phyloP scores from a whole-genome alignment of 1,139 yeast species.

The Pichia sp. region DNA sequence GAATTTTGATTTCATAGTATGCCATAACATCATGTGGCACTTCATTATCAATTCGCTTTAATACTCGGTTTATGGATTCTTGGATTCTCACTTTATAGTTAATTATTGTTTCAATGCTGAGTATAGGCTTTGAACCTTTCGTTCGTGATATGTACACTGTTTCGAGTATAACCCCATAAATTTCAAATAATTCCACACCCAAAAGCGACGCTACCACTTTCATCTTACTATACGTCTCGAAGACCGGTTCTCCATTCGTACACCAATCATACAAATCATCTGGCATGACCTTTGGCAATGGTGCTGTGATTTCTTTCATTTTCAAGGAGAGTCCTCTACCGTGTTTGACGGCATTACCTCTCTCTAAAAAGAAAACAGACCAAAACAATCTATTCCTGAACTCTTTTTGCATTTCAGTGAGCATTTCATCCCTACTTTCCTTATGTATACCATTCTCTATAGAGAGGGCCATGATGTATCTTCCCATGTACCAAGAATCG shows the following conservation, averaged over 20 bases:
- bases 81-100: slow-evolving; percentile 11
- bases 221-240: slow-evolving; percentile 11
- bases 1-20: slow-evolving; percentile 16
- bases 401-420: slow-evolving; percentile 16
- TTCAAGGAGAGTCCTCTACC: slow-evolving; percentile 19
- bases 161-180: slow-evolving; percentile 20
- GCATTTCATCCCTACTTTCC: slow-evolving; percentile 15
- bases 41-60: slow-evolving; percentile 14
- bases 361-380: slow-evolving; percentile 18
- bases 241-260: background rate
- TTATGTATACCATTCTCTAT: slow-evolving; percentile 21
- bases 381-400: slow-evolving; percentile 18
- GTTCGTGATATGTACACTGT: slow-evolving; percentile 20
- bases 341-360: slow-evolving; percentile 19
- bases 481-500: slow-evolving; percentile 20
- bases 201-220: slow-evolving; percentile 16
- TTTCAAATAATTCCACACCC: slow-evolving; percentile 13
- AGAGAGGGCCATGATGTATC: slow-evolving; percentile 20
- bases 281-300: slow-evolving; percentile 13
- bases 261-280: slow-evolving; percentile 10
- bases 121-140: slow-evolving; percentile 13
- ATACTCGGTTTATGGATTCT: slow-evolving; percentile 11
- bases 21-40: slow-evolving; percentile 12
- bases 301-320: slow-evolving; percentile 18
- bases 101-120: slow-evolving; percentile 13